Percentiles rank a stretch among this genome's conserved stretches.
Evolutionary conservation across 176 grass and related monocot species (phyloP).

Genomic region (Metroxylon sagu): DNA sequence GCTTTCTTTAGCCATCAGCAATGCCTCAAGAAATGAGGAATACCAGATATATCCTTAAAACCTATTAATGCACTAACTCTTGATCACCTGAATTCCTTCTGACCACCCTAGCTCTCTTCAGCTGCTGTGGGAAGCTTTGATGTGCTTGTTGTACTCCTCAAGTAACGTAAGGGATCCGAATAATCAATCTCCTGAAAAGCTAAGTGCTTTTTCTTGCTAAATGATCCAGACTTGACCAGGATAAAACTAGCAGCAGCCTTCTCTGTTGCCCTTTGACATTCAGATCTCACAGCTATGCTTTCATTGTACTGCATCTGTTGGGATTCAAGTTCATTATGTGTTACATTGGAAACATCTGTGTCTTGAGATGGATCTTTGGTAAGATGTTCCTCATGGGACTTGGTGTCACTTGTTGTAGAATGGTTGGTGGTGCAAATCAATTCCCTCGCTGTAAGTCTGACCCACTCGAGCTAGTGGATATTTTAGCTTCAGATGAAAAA

Average conservation of each 20-base stretch:
- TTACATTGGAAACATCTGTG: constrained; percentile 27
- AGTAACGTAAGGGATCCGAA: constrained; percentile 43
- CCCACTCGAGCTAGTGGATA: constrained; percentile 8
- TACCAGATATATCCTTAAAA: too few species aligned
- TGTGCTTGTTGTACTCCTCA: constrained; percentile 35
- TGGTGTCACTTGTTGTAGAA: constrained; percentile 6
- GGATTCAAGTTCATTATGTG: constrained; percentile 27
- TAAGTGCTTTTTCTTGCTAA: constrained; percentile 42
- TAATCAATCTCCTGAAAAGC: constrained; percentile 31
- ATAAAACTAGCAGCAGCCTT: constrained; percentile 32
- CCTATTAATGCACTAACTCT: neutral
- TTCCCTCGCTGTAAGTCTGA: constrained; percentile 24
- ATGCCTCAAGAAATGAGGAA: too few species aligned
- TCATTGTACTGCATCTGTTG: constrained; percentile 10
- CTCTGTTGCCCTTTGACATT: constrained; percentile 37
- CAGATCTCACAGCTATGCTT: constrained; percentile 53
- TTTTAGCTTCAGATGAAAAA: constrained; percentile 4
- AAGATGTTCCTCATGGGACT: constrained; percentile 1
- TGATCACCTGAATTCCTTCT: constrained; percentile 83
- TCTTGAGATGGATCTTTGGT: constrained; percentile 6
- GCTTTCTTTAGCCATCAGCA: too few species aligned
- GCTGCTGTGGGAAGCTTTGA: constrained; percentile 50
- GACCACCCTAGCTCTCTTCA: constrained; percentile 67
- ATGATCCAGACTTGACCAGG: constrained; percentile 10
- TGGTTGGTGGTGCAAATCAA: neutral